Base-by-base conservation (phyloP, 441 rosid genomes). In the Aquilaria agallochum region DNA sequence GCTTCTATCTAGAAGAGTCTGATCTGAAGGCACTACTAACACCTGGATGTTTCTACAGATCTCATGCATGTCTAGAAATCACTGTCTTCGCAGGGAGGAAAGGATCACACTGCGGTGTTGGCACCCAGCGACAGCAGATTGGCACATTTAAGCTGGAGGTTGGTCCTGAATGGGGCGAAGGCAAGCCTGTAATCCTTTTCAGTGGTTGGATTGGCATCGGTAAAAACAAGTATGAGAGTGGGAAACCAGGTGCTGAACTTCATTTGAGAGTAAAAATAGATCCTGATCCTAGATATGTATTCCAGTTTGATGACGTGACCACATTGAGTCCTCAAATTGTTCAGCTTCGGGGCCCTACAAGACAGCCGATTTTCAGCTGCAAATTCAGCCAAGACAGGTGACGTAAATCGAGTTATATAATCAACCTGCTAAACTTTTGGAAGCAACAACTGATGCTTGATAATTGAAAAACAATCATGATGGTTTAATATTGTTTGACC, bases 351-450 rank as follows among this genome's bases (percentile, higher is more conserved):
- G 92, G 97, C 70, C 85, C 97, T 36, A 80, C 82, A 67, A 90
- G 78, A 84, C 97, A 90, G 62, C 95, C 96, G 50, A 90, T 93
- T 78, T 90, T 93, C 71, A 90, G 97, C 58, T 93, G 97, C 88
- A 80, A 90, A 64, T 93, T 93, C 73, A 88, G 85, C 69, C 86
- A 83, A 68, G 97, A 93, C 79, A 93, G 96, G 97, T 92, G 74
- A 74, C 53, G 48, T 63, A 68, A 65, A 59, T 63, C 53, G 42
- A 50, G 55, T 46, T 20, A 45, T 67, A 32, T 40, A 40, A 40
- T 40, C 45, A 40, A 40, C 45, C 10, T 40, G 7, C 45, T 40
- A 40, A 40, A 40, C 45, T 40, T 40, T 40, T 40, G 45, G 45
- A 40, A 40, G 45, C 5, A 40, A 10, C 45, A 40, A 40, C 45